Evolutionary conservation across 345 rosid genomes (phyloP).

Genomic region (Cardiospermum halicacabum): DNA sequence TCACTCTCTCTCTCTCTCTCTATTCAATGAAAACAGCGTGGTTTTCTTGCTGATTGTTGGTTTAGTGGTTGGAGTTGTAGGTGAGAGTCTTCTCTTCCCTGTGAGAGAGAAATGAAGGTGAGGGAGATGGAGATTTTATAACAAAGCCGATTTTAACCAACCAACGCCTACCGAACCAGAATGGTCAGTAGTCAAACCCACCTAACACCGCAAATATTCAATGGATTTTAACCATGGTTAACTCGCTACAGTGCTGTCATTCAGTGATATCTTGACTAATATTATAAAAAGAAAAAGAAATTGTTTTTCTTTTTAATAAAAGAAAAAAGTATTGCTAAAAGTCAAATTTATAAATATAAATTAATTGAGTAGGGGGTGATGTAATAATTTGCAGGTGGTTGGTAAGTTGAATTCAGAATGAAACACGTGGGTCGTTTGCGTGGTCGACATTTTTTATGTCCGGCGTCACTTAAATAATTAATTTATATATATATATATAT

Average conservation of each 20-base stretch:
- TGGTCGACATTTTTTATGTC: too few species aligned
- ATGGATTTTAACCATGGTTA: slow-evolving; percentile 38
- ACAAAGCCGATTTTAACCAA: slow-evolving; percentile 20
- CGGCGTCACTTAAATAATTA: too few species aligned
- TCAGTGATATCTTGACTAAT: too few species aligned
- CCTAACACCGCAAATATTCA: slow-evolving; percentile 27
- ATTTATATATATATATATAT: too few species aligned
- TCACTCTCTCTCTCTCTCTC: not conserved
- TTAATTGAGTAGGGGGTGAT: too few species aligned
- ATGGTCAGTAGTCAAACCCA: slow-evolving; percentile 46
- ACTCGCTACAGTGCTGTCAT: not conserved
- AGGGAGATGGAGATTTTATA: not conserved
- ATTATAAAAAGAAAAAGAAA: too few species aligned
- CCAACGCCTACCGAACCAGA: slow-evolving; percentile 65
- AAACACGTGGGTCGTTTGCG: too few species aligned
- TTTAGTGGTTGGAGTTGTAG: slow-evolving; percentile 32
- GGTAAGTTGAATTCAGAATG: too few species aligned
- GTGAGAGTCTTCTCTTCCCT: slow-evolving; percentile 35
- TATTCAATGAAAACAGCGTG: not conserved
- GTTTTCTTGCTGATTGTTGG: slow-evolving; percentile 21
- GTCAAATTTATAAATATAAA: too few species aligned
- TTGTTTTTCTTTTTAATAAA: too few species aligned
- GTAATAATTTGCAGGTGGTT: too few species aligned
- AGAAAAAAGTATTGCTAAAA: too few species aligned
- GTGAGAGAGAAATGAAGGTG: slow-evolving; percentile 5